Evolutionary conservation across 2,329 filamentous ascomycete species (phyloP).

Genomic region (Aurifilum marmelostoma): DNA sequence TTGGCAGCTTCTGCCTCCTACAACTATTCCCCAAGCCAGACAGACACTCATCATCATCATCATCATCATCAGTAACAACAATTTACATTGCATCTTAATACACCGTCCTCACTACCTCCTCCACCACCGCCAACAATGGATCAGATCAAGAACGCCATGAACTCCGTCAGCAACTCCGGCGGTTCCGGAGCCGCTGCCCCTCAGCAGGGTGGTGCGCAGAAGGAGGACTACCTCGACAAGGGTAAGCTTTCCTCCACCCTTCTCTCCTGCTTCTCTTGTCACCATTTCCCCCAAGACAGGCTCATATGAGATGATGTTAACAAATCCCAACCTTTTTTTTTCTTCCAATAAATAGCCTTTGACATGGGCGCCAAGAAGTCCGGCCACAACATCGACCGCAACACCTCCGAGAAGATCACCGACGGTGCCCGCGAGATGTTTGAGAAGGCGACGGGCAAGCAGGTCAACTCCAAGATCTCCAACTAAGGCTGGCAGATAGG

Average conservation of each 20-base stretch:
- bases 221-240: conserved; percentile 41
- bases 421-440: conserved; percentile 38
- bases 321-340: too few species aligned
- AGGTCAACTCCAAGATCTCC: conserved; percentile 41
- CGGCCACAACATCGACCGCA: conserved; percentile 29
- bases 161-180: conserved; percentile 11
- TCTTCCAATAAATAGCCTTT: conserved; percentile 35
- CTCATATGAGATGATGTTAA: not conserved
- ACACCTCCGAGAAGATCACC: conserved; percentile 40
- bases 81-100: not conserved
- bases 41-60: not conserved
- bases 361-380: conserved; percentile 37
- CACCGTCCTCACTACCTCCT: not conserved
- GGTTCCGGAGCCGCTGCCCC: conserved; percentile 16
- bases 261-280: not conserved
- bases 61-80: not conserved
- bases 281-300: not conserved
- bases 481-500: conserved; percentile 33
- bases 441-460: conserved; percentile 46
- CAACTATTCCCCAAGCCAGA: too few species aligned
- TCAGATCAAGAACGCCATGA: conserved; percentile 6
- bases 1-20: not conserved
- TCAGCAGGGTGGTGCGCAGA: conserved; percentile 31
- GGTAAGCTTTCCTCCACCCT: conserved; percentile 30
- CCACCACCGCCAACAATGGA: not conserved